These are phyloP conservation scores for Leccinum idahoense DNA, from an alignment of 1,284 basidiomycete genomes.

Conservation along the genomic window DNA sequence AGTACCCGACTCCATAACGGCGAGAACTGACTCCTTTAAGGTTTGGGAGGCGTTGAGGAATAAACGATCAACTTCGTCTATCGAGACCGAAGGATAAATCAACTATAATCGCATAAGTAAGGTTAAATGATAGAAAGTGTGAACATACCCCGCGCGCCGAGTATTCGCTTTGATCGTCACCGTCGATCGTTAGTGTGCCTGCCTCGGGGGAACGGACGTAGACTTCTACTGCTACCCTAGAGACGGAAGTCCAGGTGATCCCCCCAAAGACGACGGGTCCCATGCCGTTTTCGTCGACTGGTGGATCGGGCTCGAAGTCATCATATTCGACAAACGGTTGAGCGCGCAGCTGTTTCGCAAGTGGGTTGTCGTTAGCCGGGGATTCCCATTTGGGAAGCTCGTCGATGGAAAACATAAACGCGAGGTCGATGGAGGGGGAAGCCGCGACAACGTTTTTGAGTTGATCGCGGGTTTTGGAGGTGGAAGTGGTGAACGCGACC, in stretches of 20 bases:
- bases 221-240: not conserved
- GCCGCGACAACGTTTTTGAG: not conserved
- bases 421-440: not conserved
- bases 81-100: not conserved
- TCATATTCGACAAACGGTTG: not conserved
- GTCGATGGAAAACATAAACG: not conserved
- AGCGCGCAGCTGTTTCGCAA: not conserved
- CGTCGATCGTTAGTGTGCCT: not conserved
- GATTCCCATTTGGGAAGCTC: not conserved
- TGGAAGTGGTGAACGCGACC: not conserved
- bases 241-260: not conserved
- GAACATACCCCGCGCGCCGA: not conserved
- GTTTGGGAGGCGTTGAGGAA: not conserved
- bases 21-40: not conserved
- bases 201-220: not conserved
- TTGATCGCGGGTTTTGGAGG: not conserved
- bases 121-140: too few species aligned
- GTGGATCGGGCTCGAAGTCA: not conserved
- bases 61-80: not conserved
- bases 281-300: not conserved
- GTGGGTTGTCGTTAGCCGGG: not conserved
- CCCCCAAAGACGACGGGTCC: not conserved
- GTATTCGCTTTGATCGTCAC: not conserved
- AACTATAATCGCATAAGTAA: not conserved
- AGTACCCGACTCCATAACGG: not conserved